Evolutionary conservation across 169 alveolate species (phyloP).

Genomic region (Theileria equi): DNA sequence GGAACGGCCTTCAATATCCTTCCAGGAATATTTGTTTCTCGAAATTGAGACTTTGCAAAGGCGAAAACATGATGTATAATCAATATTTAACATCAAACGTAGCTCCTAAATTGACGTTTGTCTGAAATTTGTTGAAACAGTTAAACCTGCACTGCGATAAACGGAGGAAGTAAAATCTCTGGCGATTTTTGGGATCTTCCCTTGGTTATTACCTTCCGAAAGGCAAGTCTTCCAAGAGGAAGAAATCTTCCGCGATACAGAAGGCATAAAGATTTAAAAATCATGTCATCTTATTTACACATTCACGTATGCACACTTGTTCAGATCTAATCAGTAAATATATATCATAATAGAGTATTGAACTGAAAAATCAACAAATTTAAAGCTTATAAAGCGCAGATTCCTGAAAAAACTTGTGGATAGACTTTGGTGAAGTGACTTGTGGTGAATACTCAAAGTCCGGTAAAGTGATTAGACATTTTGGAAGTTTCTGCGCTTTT

Average conservation of each 20-base stretch:
- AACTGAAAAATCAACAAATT: neutral
- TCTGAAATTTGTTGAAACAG: neutral
- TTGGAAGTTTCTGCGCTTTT: neutral
- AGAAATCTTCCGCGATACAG: constrained; percentile 65
- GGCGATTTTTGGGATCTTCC: constrained; percentile 76
- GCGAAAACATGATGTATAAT: constrained; percentile 66
- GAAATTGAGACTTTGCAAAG: constrained; percentile 65
- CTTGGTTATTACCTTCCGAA: constrained; percentile 62
- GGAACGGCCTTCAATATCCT: constrained; percentile 68
- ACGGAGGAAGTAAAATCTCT: constrained; percentile 72
- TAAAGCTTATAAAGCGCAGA: neutral
- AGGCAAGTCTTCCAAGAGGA: constrained; percentile 72
- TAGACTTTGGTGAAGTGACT: constrained; percentile 49
- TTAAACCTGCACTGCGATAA: constrained; percentile 64
- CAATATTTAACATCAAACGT: constrained; percentile 66
- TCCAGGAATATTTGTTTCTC: constrained; percentile 69
- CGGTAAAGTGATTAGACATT: constrained; percentile 11
- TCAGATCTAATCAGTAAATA: neutral
- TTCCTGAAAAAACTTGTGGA: constrained; percentile 27
- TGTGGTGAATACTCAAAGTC: constrained; percentile 38
- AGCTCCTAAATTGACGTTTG: constrained; percentile 55
- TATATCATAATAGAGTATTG: neutral
- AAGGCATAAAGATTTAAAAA: constrained; percentile 27
- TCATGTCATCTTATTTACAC: too few species aligned
- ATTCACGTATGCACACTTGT: too few species aligned